Conservation (phyloP, 1,284 basidiomycete genomes). For the Leccinum angustisporum region DNA sequence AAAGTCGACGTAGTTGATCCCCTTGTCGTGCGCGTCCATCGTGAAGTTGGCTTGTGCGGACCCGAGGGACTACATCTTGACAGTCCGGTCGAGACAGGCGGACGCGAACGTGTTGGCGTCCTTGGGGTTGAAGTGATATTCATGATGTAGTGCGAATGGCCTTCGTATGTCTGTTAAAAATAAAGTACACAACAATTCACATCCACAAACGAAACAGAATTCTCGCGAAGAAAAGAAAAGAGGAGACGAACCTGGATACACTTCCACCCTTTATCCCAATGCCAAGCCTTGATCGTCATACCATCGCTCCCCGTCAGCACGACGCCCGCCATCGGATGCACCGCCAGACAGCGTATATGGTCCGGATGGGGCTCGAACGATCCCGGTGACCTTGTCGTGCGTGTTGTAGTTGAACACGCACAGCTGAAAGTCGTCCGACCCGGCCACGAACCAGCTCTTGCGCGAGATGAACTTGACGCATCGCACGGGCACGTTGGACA, state of each 20-base stretch:
- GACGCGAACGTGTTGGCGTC: constrained; percentile 96
- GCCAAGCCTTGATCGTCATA: constrained; percentile 99
- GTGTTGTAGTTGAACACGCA: constrained; percentile 99
- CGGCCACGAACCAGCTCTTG: constrained; percentile 97
- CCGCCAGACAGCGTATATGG: constrained; percentile 95
- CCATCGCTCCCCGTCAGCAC: constrained; percentile 97
- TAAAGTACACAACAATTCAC: neutral
- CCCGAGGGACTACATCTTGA: constrained; percentile 96
- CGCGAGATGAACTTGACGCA: constrained; percentile 97
- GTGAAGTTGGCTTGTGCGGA: constrained; percentile 88
- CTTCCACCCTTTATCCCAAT: constrained; percentile 99
- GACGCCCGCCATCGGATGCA: constrained; percentile 90
- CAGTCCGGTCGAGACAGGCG: constrained; percentile 92
- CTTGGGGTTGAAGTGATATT: constrained; percentile 98
- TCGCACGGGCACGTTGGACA: constrained; percentile 95
- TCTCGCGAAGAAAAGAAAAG: neutral
- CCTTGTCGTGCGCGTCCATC: constrained; percentile 98
- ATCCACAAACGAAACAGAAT: neutral
- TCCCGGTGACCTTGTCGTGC: constrained; percentile 92
- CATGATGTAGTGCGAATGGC: constrained; percentile 99
- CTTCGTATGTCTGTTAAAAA: constrained; percentile 79
- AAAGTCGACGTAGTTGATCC: constrained; percentile 99
- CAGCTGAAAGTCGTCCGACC: constrained; percentile 98
- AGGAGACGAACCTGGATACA: constrained; percentile 76
- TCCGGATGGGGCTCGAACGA: constrained; percentile 98